Evolutionary conservation across 495 filamentous ascomycete genomes (phyloP), one percentile per base, ranked within the genome.

Genomic region (Penicillium bovifimosum): DNA sequence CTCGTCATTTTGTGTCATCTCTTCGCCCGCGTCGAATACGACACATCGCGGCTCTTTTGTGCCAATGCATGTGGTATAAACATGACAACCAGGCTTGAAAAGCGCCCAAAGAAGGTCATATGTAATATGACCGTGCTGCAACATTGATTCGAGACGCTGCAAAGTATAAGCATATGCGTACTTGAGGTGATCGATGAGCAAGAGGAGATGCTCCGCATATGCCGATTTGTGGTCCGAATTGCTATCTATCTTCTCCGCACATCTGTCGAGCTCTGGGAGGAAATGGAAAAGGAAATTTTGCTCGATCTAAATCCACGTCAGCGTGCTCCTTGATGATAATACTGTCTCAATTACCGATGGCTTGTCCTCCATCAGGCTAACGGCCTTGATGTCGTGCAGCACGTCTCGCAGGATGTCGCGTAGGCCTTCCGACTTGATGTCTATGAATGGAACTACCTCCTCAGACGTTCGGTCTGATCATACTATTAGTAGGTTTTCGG

Each of bases 1-100:
- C 45, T 53, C 52, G 43, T 55, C 56, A 56, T 60, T 58, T 26
- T 40, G 50, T 52, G 47, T 65, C 20, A 38, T 50, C 41, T 64
- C 60, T 64, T 62, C 56, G 85, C 90, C 41, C 74, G 85, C 43
- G 71, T 87, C 57, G 60, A 82, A 41, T 93, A 90, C 64, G 89
- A 91, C 63, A 75, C 80, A 17, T 53, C 58, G 52, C 14, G 67
- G 64, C 51, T 76, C 62, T 40, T 67, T 59, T 27, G 71, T 72
- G 31, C 76, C 69, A 36, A 65, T 52, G 47, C 67, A 77, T 28
- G 54, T 75, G 34, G 59, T 63, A 52, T 62, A 66, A 47, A 62
- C 50, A 28, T 50, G 24, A 17, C 31, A 56, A 38, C 59, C 42
- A 53, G 59, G 64, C 36, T 56, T 65, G 50, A 66, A 65, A 32